phyloP scores from a whole-genome alignment of 352 stramenopile species.

The Phytopythium ostracodes region DNA sequence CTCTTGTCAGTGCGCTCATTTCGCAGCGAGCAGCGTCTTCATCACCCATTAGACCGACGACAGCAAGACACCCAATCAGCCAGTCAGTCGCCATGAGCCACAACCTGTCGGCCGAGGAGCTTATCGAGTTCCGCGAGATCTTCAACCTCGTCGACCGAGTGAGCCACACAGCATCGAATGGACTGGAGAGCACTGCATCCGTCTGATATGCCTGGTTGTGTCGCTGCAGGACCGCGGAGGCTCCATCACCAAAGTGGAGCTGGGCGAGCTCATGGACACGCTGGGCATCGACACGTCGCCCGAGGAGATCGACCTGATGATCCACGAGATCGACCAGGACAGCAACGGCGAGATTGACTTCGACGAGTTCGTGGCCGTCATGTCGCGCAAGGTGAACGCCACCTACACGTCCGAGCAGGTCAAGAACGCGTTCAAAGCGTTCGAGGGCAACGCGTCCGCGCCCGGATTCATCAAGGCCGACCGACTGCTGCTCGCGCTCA shows the following conservation, averaged over 20 bases:
- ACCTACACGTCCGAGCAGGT: conserved; percentile 93
- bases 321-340: conserved; percentile 94
- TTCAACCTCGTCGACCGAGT: conserved; percentile 93
- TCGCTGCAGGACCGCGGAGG: conserved; percentile 81
- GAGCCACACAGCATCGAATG: background rate
- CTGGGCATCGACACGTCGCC: conserved; percentile 91
- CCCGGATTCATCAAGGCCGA: conserved; percentile 85
- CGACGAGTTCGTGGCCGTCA: conserved; percentile 93
- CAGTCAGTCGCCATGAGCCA: conserved; percentile 39
- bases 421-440: conserved; percentile 86
- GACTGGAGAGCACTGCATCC: background rate
- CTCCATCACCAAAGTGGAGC: conserved; percentile 93
- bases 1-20: background rate
- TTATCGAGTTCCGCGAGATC: conserved; percentile 92
- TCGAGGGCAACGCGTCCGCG: conserved; percentile 58
- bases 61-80: background rate
- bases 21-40: no score
- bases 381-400: conserved; percentile 93
- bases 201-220: background rate
- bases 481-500: conserved; percentile 80
- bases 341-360: conserved; percentile 94
- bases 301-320: conserved; percentile 94
- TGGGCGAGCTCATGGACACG: conserved; percentile 93
- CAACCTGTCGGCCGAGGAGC: conserved; percentile 71
- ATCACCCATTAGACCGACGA: background rate